Conservation (phyloP, 2,329 filamentous ascomycete genomes). For the Tolypocladium nubicola region DNA sequence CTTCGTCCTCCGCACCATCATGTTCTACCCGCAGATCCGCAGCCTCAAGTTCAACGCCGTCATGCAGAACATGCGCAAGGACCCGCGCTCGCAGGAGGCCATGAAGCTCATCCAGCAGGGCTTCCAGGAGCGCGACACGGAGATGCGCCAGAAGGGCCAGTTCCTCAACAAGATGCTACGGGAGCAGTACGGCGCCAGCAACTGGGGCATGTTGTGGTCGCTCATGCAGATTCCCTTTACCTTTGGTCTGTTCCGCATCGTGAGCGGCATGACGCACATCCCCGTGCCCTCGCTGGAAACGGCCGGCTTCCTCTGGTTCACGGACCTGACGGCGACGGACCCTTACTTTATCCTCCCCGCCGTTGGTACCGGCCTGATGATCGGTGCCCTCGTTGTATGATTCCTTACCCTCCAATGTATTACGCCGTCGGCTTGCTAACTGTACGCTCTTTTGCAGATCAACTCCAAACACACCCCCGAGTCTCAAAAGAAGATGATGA, state of each 20-base stretch:
- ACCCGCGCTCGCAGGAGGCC: conserved; percentile 40
- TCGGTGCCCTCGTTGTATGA: conserved; percentile 42
- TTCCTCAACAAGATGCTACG: conserved; percentile 24
- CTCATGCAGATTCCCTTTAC: conserved; percentile 52
- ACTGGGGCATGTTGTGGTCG: conserved; percentile 24
- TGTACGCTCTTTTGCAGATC: conserved; percentile 13
- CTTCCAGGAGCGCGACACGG: conserved; percentile 30
- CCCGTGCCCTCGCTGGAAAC: conserved; percentile 70
- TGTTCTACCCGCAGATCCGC: conserved; percentile 50
- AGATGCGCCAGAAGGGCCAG: conserved; percentile 23
- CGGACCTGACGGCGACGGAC: conserved; percentile 65
- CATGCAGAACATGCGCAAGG: conserved; percentile 44
- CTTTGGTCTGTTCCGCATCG: conserved; percentile 69
- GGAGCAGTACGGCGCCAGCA: conserved; percentile 23
- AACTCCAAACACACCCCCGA: conserved; percentile 22
- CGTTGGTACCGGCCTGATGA: conserved; percentile 44
- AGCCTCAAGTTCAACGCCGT: conserved; percentile 35
- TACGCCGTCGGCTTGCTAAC: neutral
- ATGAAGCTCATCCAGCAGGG: conserved; percentile 40
- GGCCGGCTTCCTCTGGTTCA: conserved; percentile 68
- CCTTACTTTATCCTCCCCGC: conserved; percentile 68
- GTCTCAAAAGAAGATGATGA: conserved; percentile 24
- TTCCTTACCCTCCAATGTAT: neutral
- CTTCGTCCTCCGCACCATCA: conserved; percentile 48
- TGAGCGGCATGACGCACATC: conserved; percentile 62